Evolutionary conservation across 2,329 filamentous ascomycete genomes (phyloP).

Genomic region (Xylariaceae sp.): DNA sequence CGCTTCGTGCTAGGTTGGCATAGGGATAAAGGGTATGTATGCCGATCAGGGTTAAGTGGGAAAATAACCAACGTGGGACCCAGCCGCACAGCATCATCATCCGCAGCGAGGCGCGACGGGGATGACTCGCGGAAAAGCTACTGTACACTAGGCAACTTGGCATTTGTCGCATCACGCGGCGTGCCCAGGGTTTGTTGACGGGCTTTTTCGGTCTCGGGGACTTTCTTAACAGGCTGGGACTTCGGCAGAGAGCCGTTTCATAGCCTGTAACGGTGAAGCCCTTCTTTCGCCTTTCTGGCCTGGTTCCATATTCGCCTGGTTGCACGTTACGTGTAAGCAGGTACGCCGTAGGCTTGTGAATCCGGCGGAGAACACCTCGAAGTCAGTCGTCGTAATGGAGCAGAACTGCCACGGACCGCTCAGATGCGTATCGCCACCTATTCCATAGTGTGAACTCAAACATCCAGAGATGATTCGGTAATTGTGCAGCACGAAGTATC

Average conservation of each 20-base stretch:
- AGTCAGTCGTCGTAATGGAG: too few relatives aligned
- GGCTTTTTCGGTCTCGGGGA: constrained; percentile 13
- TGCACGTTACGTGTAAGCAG: too few relatives aligned
- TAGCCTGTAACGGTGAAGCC: not conserved
- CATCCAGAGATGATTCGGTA: not conserved
- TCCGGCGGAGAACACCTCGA: too few relatives aligned
- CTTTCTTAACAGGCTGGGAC: not conserved
- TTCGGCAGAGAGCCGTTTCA: not conserved
- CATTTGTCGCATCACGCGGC: constrained; percentile 18
- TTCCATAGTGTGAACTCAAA: not conserved
- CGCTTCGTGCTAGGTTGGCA: too few relatives aligned
- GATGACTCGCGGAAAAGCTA: constrained; percentile 21
- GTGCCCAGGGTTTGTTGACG: constrained; percentile 10
- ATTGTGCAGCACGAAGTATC: not conserved
- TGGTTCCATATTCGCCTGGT: too few relatives aligned
- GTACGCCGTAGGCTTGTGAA: too few relatives aligned
- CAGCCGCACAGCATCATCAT: constrained; percentile 23
- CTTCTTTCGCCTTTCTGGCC: not conserved
- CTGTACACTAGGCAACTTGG: not conserved
- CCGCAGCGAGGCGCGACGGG: constrained; percentile 18
- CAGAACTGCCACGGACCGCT: too few relatives aligned
- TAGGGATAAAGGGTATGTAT: constrained; percentile 18
- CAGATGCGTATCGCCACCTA: not conserved
- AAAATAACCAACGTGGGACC: constrained; percentile 22
- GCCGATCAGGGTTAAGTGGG: constrained; percentile 23